phyloP scores from a whole-genome alignment of 768 basidiomycete genomes.

The Dacryopinax spathularia region DNA sequence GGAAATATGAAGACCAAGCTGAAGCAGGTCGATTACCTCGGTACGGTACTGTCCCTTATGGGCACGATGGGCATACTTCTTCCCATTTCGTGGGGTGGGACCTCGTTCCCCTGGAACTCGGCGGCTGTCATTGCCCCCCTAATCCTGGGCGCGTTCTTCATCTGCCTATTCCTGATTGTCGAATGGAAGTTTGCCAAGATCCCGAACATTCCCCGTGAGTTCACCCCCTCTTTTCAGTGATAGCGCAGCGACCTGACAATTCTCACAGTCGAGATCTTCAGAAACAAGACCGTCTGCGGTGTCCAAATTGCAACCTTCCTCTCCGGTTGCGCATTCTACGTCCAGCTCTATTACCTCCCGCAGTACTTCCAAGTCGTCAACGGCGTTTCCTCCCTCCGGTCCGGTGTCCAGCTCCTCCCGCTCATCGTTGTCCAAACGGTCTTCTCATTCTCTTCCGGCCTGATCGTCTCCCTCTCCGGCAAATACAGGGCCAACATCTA shows the following conservation, averaged over 20 bases:
- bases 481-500: conserved; percentile 48
- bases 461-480: conserved; percentile 49
- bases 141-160: conserved; percentile 39
- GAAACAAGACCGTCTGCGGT: conserved; percentile 46
- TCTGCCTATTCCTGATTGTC: conserved; percentile 49
- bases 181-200: conserved; percentile 57
- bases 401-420: conserved; percentile 53
- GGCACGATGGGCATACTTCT: conserved; percentile 51
- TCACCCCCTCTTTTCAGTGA: neutral
- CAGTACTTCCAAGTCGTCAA: conserved; percentile 62
- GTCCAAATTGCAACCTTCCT: conserved; percentile 58
- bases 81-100: conserved; percentile 64
- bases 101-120: conserved; percentile 57
- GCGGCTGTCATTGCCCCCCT: conserved; percentile 49
- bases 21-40: conserved; percentile 48
- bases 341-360: conserved; percentile 55
- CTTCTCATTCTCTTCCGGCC: neutral
- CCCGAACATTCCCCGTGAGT: conserved; percentile 58
- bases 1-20: conserved; percentile 52
- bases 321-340: conserved; percentile 49
- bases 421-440: conserved; percentile 51
- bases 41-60: conserved; percentile 41
- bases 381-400: conserved; percentile 50
- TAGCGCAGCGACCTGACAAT: neutral
- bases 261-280: conserved; percentile 56